These are phyloP conservation scores for Plasmodium chabaudi DNA, from an alignment of 169 alveolate genomes.

Conservation along the genomic window DNA sequence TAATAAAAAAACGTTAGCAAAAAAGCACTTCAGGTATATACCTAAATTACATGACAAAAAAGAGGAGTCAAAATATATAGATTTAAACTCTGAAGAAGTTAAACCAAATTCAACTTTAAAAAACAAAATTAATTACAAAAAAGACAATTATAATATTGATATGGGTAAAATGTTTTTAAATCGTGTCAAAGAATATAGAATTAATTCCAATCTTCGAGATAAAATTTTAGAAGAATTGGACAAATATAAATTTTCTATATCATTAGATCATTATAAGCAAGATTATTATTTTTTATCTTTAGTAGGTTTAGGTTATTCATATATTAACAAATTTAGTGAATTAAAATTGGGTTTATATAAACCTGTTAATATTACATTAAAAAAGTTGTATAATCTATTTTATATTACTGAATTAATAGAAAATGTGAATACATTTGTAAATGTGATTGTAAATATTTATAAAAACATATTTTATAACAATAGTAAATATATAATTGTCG, in stretches of 20 bases:
- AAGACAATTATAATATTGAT: not conserved
- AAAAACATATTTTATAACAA: constrained; percentile 32
- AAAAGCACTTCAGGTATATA: not conserved
- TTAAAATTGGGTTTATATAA: constrained; percentile 47
- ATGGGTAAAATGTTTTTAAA: not conserved
- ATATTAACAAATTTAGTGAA: constrained; percentile 34
- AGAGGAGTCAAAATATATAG: not conserved
- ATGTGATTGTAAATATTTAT: constrained; percentile 21
- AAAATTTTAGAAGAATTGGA: constrained; percentile 41
- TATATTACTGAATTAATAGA: constrained; percentile 54
- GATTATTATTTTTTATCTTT: constrained; percentile 47
- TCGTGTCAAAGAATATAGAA: constrained; percentile 37
- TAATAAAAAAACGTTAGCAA: constrained; percentile 1
- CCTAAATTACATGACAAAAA: constrained; percentile 15
- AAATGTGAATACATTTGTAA: not conserved
- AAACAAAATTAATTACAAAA: constrained; percentile 12
- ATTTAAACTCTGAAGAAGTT: constrained; percentile 19
- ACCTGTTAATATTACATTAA: constrained; percentile 13
- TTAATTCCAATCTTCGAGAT: constrained; percentile 26
- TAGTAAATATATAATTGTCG: not conserved
- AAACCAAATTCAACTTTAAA: constrained; percentile 27
- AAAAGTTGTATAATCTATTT: constrained; percentile 34
- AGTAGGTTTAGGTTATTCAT: constrained; percentile 54
- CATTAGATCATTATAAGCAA: constrained; percentile 12
- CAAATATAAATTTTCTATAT: constrained; percentile 59